A percentile compares a stretch with the other conserved stretches of the same genome.
Evolutionary conservation across 257 asterid genomes (phyloP).

Genomic region (Ehretia macrophylla): DNA sequence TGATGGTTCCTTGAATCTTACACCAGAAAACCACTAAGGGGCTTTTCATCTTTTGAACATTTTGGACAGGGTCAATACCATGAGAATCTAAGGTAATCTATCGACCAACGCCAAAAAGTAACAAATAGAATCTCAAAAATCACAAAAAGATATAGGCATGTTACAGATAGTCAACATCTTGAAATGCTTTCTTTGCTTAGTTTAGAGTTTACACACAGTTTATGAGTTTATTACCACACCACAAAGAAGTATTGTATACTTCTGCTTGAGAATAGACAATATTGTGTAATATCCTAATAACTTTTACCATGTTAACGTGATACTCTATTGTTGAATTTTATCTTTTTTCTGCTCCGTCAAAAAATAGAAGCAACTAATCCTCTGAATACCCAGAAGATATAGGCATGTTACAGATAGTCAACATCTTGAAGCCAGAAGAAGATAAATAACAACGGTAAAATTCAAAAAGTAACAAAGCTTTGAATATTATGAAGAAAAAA

Average conservation of each 20-base stretch:
- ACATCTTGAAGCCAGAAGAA: background rate
- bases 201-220: too few relatives aligned
- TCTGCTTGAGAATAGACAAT: too few relatives aligned
- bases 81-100: conserved; percentile 7
- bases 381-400: too few relatives aligned
- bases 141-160: background rate
- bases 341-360: too few relatives aligned
- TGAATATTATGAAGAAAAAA: too few relatives aligned
- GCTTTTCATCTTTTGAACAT: conserved; percentile 6
- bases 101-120: background rate
- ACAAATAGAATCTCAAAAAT: background rate
- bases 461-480: conserved; percentile 16
- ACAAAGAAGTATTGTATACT: too few relatives aligned
- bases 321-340: too few relatives aligned
- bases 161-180: background rate
- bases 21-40: conserved; percentile 5
- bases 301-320: too few relatives aligned
- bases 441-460: conserved; percentile 26
- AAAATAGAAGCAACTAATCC: too few relatives aligned
- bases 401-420: background rate
- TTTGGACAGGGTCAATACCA: conserved; percentile 12
- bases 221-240: too few relatives aligned
- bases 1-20: conserved; percentile 27
- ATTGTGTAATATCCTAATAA: too few relatives aligned
- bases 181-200: too few relatives aligned